A percentile compares a stretch with the other conserved stretches of the same genome.
phyloP scores from a whole-genome alignment of 257 asterid species.

The Schizonepeta tenuifolia region DNA sequence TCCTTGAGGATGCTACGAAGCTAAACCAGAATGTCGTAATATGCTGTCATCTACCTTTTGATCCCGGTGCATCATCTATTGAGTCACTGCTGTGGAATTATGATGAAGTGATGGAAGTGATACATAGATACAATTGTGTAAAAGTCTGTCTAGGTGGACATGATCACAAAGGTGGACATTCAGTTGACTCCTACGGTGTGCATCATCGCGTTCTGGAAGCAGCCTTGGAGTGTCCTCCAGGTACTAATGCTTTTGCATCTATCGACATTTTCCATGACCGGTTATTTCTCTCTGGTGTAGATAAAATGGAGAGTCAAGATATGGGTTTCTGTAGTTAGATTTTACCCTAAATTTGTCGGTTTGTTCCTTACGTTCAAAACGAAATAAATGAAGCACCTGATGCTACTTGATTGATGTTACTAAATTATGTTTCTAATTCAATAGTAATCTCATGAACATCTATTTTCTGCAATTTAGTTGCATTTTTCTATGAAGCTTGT shows the following conservation, averaged over 20 bases:
- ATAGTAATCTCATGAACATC: neutral
- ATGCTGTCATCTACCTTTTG: slow-evolving; percentile 83
- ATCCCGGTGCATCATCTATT: slow-evolving; percentile 55
- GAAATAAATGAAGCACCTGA: neutral
- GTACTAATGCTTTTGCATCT: slow-evolving; percentile 72
- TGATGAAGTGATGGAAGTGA: slow-evolving; percentile 86
- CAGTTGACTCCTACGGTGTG: slow-evolving; percentile 73
- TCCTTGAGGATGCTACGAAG: slow-evolving; percentile 65
- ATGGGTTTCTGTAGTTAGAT: slow-evolving; percentile 57
- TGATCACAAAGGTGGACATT: slow-evolving; percentile 73
- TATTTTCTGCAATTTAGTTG: slow-evolving; percentile 1
- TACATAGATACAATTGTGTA: slow-evolving; percentile 75
- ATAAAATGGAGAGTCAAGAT: slow-evolving; percentile 66
- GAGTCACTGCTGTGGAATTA: slow-evolving; percentile 82
- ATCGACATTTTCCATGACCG: slow-evolving; percentile 72
- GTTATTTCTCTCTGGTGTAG: slow-evolving; percentile 64
- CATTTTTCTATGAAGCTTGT: neutral
- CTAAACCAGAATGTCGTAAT: slow-evolving; percentile 72
- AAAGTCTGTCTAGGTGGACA: slow-evolving; percentile 91
- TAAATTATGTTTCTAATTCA: neutral
- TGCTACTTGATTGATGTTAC: neutral
- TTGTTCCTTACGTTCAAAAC: neutral
- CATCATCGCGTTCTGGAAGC: slow-evolving; percentile 94
- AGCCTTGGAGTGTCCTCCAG: slow-evolving; percentile 91
- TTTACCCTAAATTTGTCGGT: neutral